Percentiles rank a stretch among this genome's conserved stretches.
These are phyloP conservation scores for Pestalotiopsis sp. DNA, from an alignment of 2,329 filamentous ascomycete genomes.

Conservation along the genomic window DNA sequence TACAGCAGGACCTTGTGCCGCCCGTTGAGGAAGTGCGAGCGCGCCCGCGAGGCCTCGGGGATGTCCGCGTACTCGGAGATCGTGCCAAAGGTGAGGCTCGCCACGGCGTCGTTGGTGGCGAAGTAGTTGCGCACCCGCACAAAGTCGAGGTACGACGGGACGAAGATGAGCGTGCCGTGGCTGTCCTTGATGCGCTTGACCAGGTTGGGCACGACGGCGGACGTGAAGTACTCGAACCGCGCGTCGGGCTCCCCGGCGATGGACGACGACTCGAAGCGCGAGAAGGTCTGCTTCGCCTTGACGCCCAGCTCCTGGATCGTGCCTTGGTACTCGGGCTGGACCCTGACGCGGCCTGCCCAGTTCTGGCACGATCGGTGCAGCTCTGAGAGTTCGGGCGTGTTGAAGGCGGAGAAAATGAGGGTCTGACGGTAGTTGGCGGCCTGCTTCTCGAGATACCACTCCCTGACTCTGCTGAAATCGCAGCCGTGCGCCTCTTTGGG, in stretches of 20 bases:
- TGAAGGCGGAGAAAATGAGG: conserved; percentile 77
- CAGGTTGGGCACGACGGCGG: conserved; percentile 76
- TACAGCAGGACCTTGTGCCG: conserved; percentile 85
- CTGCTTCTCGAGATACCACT: conserved; percentile 91
- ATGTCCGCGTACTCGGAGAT: conserved; percentile 87
- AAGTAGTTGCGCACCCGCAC: conserved; percentile 92
- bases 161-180: conserved; percentile 78
- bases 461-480: conserved; percentile 87
- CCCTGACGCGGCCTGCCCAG: conserved; percentile 75
- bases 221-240: conserved; percentile 88
- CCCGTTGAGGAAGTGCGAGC: conserved; percentile 84
- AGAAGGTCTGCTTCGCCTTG: conserved; percentile 83
- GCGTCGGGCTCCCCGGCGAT: conserved; percentile 80
- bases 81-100: conserved; percentile 69
- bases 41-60: conserved; percentile 77
- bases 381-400: conserved; percentile 85
- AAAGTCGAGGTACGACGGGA: conserved; percentile 94
- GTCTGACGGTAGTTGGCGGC: conserved; percentile 84
- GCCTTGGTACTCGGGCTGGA: conserved; percentile 69
- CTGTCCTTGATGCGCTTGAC: conserved; percentile 67
- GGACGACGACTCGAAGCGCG: conserved; percentile 74
- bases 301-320: conserved; percentile 74
- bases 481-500: conserved; percentile 89
- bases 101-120: conserved; percentile 64
- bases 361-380: conserved; percentile 78